Evolutionary conservation across 164 flowering plant genomes (phyloP).

Genomic region (Aristolochia californica): DNA sequence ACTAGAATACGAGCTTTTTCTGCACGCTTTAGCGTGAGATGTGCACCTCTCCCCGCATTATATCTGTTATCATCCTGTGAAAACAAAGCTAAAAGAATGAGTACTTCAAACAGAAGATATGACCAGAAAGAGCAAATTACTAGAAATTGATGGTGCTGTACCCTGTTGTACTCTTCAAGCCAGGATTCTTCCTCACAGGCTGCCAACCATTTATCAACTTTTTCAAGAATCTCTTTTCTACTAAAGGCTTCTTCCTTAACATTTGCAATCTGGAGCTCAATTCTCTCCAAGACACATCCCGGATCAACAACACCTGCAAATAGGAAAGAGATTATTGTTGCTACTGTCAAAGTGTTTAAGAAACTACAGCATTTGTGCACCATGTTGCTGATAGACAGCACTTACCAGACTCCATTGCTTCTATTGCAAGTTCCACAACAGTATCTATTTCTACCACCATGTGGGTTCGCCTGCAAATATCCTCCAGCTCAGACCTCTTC

Average conservation of each 20-base stretch:
- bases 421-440: neutral
- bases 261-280: slow-evolving; percentile 49
- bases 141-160: slow-evolving; percentile 4
- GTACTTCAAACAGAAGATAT: neutral
- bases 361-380: no score
- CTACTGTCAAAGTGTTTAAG: no score
- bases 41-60: slow-evolving; percentile 71
- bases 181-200: slow-evolving; percentile 83
- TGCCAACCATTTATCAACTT: slow-evolving; percentile 67
- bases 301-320: neutral
- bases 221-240: slow-evolving; percentile 77
- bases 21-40: slow-evolving; percentile 64
- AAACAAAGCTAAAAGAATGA: neutral
- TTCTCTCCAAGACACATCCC: slow-evolving; percentile 28
- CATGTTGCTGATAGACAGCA: neutral
- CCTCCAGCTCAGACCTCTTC: slow-evolving; percentile 2
- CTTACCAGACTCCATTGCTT: slow-evolving; percentile 1
- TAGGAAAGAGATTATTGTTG: neutral
- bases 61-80: slow-evolving; percentile 69
- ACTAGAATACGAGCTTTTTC: slow-evolving; percentile 63
- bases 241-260: slow-evolving; percentile 63
- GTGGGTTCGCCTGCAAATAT: slow-evolving; percentile 1
- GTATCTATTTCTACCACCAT: neutral
- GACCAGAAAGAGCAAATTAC: no score
- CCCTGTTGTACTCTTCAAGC: slow-evolving; percentile 86